Percentiles rank a stretch among this genome's conserved stretches.
These are phyloP conservation scores for Gymnopilus junonius DNA, from an alignment of 768 basidiomycete species.

Conservation along the genomic window DNA sequence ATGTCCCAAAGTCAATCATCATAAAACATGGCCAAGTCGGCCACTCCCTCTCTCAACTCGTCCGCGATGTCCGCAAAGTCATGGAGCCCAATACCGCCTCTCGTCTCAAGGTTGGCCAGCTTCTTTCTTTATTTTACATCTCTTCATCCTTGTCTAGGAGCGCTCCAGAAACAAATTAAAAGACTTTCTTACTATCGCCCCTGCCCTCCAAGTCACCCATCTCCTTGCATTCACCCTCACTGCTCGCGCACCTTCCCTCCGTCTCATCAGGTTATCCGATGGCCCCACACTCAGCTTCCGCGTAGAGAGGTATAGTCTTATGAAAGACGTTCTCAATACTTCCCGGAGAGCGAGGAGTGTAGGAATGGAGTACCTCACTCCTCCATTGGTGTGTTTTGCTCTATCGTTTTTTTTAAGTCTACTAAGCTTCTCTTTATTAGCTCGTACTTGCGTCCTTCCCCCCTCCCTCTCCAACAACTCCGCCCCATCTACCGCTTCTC, in stretches of 20 bases:
- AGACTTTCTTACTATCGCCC: conserved; percentile 93
- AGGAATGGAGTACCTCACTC: conserved; percentile 88
- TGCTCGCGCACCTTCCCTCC: conserved; percentile 80
- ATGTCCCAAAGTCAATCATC: conserved; percentile 88
- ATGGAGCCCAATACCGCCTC: conserved; percentile 99
- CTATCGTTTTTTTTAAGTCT: background rate
- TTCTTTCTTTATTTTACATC: background rate
- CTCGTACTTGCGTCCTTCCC: conserved; percentile 92
- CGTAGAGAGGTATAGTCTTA: conserved; percentile 89
- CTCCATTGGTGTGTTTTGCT: conserved; percentile 74
- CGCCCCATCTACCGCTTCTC: conserved; percentile 86
- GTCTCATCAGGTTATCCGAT: conserved; percentile 84
- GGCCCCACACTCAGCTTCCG: conserved; percentile 96
- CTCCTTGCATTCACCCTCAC: conserved; percentile 91
- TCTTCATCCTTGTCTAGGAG: conserved; percentile 60
- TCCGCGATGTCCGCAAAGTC: conserved; percentile 90
- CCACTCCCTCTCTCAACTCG: conserved; percentile 82
- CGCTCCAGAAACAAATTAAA: conserved; percentile 87
- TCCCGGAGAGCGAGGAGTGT: conserved; percentile 72
- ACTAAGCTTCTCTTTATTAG: conserved; percentile 41
- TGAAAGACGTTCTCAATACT: conserved; percentile 78
- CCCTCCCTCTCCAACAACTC: conserved; percentile 70
- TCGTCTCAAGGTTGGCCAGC: conserved; percentile 72
- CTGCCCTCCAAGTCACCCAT: conserved; percentile 89
- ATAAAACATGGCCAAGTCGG: conserved; percentile 97